Evolutionary conservation across 2,329 filamentous ascomycete species (phyloP).

Genomic region (Ascochyta viciae-villosae): DNA sequence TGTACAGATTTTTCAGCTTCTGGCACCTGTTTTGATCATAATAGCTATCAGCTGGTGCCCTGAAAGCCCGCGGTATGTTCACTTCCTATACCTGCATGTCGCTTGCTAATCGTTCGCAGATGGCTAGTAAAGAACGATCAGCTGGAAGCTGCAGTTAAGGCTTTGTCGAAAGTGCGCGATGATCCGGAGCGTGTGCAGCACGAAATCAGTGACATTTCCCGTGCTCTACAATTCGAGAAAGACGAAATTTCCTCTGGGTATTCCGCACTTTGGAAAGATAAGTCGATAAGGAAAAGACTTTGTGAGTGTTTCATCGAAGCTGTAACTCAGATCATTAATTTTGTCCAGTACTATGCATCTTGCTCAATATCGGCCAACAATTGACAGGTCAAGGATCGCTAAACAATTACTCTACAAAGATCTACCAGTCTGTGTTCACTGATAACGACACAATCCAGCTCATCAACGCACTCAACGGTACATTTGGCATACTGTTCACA

Average conservation of each 20-base stretch:
- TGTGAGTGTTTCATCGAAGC: slow-evolving; percentile 8
- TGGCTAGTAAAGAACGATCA: slow-evolving; percentile 60
- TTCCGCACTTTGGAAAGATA: slow-evolving; percentile 69
- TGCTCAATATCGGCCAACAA: slow-evolving; percentile 72
- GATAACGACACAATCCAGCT: slow-evolving; percentile 62
- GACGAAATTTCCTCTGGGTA: slow-evolving; percentile 67
- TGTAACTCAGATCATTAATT: slow-evolving; percentile 26
- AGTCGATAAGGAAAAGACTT: slow-evolving; percentile 69
- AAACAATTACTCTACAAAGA: slow-evolving; percentile 71
- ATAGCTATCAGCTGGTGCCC: slow-evolving; percentile 61
- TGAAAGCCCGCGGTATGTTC: slow-evolving; percentile 19
- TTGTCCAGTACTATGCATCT: slow-evolving; percentile 56
- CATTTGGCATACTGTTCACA: slow-evolving; percentile 72
- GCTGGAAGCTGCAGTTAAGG: slow-evolving; percentile 62
- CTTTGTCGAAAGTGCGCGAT: slow-evolving; percentile 64
- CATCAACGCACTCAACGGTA: slow-evolving; percentile 74
- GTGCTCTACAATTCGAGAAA: slow-evolving; percentile 72
- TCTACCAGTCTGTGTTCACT: slow-evolving; percentile 70
- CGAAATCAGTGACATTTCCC: slow-evolving; percentile 67
- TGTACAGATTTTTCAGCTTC: slow-evolving; percentile 71
- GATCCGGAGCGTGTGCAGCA: slow-evolving; percentile 68
- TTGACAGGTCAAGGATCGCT: slow-evolving; percentile 72
- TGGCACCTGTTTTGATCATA: slow-evolving; percentile 67
- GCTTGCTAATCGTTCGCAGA: background rate
- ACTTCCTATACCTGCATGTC: too few species aligned